A percentile compares a stretch with the other conserved stretches of the same genome.
Evolutionary conservation across 495 filamentous ascomycete genomes (phyloP).

Genomic region (Aspergillus leporis): DNA sequence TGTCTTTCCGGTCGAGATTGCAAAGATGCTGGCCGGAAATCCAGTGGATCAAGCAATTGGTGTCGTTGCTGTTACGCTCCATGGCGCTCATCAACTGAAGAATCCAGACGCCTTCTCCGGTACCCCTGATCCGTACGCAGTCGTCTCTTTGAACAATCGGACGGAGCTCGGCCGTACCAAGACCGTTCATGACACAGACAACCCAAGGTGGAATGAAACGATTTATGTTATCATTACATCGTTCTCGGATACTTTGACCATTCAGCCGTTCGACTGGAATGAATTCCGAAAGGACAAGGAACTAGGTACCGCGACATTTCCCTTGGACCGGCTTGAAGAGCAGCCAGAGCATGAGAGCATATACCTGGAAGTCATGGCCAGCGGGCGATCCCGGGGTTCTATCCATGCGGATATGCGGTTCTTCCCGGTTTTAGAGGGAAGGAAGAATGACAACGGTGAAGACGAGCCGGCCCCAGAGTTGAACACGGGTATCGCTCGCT

Average conservation of each 20-base stretch:
- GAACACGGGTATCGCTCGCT: constrained; percentile 88
- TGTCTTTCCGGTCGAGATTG: constrained; percentile 97
- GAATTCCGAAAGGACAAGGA: constrained; percentile 96
- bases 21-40: constrained; percentile 96
- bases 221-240: constrained; percentile 92
- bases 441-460: constrained; percentile 72
- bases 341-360: constrained; percentile 81
- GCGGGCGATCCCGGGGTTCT: constrained; percentile 79
- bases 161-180: constrained; percentile 84
- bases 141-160: constrained; percentile 83
- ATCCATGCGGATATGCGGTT: constrained; percentile 83
- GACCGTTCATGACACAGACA: constrained; percentile 77
- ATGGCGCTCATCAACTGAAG: constrained; percentile 88
- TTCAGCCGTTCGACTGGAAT: constrained; percentile 89
- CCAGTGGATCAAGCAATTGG: constrained; percentile 95
- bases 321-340: constrained; percentile 73
- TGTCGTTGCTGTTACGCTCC: constrained; percentile 86
- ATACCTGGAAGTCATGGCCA: constrained; percentile 78
- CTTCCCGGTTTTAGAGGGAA: constrained; percentile 85
- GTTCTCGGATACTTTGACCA: constrained; percentile 78
- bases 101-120: constrained; percentile 93
- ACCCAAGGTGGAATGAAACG: constrained; percentile 94
- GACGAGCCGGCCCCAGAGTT: constrained; percentile 79
- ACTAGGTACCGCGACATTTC: constrained; percentile 81
- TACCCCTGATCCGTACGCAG: constrained; percentile 88